Conservation (phyloP, 805 yeast genomes). For the Candida sakaeoensis region DNA sequence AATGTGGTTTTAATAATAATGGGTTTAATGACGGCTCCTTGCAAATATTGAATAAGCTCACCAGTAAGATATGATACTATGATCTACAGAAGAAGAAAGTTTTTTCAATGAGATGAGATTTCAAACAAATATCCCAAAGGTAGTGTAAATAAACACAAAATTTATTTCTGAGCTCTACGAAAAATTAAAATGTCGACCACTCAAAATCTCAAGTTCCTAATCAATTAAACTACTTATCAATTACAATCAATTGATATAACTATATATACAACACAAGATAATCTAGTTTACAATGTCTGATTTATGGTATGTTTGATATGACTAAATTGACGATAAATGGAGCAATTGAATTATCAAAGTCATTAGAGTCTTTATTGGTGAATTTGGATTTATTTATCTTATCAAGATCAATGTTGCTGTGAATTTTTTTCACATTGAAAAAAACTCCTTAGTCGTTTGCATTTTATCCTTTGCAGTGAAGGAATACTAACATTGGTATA, state of each 20-base stretch:
- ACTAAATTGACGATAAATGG: too few species aligned
- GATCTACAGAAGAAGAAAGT: neutral
- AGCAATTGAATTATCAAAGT: too few species aligned
- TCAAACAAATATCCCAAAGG: neutral
- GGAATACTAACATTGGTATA: conserved; percentile 17
- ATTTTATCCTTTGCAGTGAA: too few species aligned
- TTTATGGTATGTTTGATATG: conserved; percentile 57
- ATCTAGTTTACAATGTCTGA: conserved; percentile 50
- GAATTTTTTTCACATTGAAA: neutral
- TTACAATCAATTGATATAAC: neutral
- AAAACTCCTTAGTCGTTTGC: too few species aligned
- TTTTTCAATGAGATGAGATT: conserved; percentile 2
- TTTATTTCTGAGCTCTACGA: neutral
- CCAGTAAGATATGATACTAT: conserved; percentile 18
- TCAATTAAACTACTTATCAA: neutral
- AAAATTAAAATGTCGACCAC: conserved; percentile 6
- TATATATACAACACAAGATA: conserved; percentile 1
- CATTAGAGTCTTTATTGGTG: too few species aligned
- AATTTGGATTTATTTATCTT: neutral
- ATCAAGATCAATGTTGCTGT: neutral
- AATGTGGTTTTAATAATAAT: neutral
- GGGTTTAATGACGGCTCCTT: conserved; percentile 44
- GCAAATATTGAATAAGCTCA: conserved; percentile 32
- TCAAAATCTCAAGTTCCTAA: conserved; percentile 1
- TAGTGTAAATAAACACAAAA: neutral